These are phyloP conservation scores for Candida orba DNA, from an alignment of 805 yeast species.

Conservation along the genomic window DNA sequence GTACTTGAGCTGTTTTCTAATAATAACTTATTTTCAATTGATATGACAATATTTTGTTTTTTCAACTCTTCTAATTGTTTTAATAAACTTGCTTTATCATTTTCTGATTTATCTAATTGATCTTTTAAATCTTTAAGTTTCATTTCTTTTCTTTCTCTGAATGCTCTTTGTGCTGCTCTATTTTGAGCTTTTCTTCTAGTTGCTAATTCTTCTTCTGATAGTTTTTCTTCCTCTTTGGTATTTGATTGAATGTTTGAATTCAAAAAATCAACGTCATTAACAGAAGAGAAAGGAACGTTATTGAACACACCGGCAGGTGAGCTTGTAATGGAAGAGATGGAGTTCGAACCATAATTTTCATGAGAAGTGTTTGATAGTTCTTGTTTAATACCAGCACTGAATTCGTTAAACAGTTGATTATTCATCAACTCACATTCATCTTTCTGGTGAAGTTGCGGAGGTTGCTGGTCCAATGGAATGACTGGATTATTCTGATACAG, in stretches of 20 bases:
- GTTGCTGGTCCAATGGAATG: slow-evolving; percentile 3
- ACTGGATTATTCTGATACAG: slow-evolving; percentile 2
- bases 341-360: slow-evolving; percentile 1
- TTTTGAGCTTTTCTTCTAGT: slow-evolving; percentile 79
- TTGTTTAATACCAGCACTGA: slow-evolving; percentile 6
- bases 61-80: slow-evolving; percentile 45
- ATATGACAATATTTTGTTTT: slow-evolving; percentile 47
- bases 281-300: slow-evolving; percentile 2
- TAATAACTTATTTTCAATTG: slow-evolving; percentile 55
- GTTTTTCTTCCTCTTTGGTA: slow-evolving; percentile 70
- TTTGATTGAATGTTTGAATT: slow-evolving; percentile 68
- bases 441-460: slow-evolving; percentile 10
- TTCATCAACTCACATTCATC: slow-evolving; percentile 19
- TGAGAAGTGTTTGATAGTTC: background rate
- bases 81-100: slow-evolving; percentile 38
- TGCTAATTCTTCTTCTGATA: slow-evolving; percentile 54
- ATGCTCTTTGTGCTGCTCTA: slow-evolving; percentile 96
- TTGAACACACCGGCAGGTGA: slow-evolving; percentile 13
- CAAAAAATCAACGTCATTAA: slow-evolving; percentile 34
- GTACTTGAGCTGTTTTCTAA: slow-evolving; percentile 26
- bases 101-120: slow-evolving; percentile 51
- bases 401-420: slow-evolving; percentile 7
- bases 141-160: slow-evolving; percentile 86
- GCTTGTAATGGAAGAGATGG: slow-evolving; percentile 15
- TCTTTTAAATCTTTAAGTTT: slow-evolving; percentile 69